Evolutionary conservation across 2,329 filamentous ascomycete genomes (phyloP).

Genomic region (Fusarium xylarioides): DNA sequence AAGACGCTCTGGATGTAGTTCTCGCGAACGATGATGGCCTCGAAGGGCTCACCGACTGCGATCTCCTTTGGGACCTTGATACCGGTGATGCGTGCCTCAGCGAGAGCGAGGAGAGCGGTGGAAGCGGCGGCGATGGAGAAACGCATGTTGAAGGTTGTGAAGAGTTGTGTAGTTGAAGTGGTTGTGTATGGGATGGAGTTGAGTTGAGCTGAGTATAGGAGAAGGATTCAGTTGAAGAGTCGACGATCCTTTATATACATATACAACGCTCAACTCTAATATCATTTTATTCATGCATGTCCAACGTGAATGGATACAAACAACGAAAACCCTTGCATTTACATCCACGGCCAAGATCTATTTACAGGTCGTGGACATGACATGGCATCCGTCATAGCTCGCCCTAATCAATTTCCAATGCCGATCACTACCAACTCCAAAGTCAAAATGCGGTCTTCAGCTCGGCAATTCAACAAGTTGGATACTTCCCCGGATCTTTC

Average conservation of each 20-base stretch:
- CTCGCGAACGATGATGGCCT: constrained; percentile 50
- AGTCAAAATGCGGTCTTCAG: background rate
- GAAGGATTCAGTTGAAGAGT: background rate
- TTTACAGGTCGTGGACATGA: constrained; percentile 15
- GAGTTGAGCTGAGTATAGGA: background rate
- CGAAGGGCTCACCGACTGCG: constrained; percentile 49
- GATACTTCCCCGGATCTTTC: background rate
- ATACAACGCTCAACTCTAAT: background rate
- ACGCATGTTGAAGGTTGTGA: constrained; percentile 32
- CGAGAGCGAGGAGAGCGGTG: constrained; percentile 39
- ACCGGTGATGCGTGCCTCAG: constrained; percentile 54
- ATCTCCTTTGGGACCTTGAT: constrained; percentile 54
- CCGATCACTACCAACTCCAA: constrained; percentile 5
- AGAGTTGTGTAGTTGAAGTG: background rate
- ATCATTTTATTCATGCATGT: background rate
- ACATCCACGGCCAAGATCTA: constrained; percentile 6
- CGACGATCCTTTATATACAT: constrained; percentile 9
- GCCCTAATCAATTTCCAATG: constrained; percentile 1
- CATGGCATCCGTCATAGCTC: constrained; percentile 18
- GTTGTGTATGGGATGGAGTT: background rate
- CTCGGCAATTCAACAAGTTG: background rate
- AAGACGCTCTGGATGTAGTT: constrained; percentile 56
- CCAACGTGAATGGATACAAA: background rate
- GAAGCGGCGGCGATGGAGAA: constrained; percentile 40
- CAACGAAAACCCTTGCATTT: background rate